These are phyloP conservation scores for Diutina catenulata DNA, from an alignment of 1,139 yeast species.

Conservation along the genomic window DNA sequence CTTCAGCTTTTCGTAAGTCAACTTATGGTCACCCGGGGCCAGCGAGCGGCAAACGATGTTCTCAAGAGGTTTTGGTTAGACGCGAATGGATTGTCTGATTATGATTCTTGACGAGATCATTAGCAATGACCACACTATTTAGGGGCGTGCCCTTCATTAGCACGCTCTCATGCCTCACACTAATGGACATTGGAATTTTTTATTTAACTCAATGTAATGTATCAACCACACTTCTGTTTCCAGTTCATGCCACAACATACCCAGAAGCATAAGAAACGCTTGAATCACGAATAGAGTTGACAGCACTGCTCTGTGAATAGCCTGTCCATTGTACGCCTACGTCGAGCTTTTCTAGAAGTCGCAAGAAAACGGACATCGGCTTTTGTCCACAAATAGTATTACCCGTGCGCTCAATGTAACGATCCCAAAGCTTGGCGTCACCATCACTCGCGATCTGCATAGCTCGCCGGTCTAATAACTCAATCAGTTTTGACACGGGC, in stretches of 20 bases:
- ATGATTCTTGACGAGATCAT: constrained; percentile 11
- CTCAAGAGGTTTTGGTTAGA: constrained; percentile 57
- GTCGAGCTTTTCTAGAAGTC: constrained; percentile 27
- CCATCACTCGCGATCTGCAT: constrained; percentile 54
- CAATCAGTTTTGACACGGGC: constrained; percentile 64
- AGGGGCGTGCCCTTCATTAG: no score
- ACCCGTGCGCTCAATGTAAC: constrained; percentile 56
- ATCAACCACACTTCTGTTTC: no score
- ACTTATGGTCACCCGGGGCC: constrained; percentile 53
- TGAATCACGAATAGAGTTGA: constrained; percentile 39
- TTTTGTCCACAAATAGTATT: constrained; percentile 93
- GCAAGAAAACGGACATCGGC: constrained; percentile 59
- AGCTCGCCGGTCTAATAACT: constrained; percentile 54
- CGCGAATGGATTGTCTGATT: constrained; percentile 37
- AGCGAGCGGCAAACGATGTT: constrained; percentile 42
- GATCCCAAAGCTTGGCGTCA: constrained; percentile 44
- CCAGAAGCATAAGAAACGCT: constrained; percentile 92
- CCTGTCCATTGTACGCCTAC: constrained; percentile 57
- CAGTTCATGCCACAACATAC: constrained; percentile 24
- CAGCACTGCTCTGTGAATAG: constrained; percentile 69
- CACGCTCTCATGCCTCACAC: no score
- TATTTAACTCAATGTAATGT: no score
- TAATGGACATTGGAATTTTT: no score
- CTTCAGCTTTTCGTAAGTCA: constrained; percentile 37
- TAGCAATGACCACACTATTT: no score